Conservation (phyloP, 495 filamentous ascomycete species). For the Neurospora sublineolata region DNA sequence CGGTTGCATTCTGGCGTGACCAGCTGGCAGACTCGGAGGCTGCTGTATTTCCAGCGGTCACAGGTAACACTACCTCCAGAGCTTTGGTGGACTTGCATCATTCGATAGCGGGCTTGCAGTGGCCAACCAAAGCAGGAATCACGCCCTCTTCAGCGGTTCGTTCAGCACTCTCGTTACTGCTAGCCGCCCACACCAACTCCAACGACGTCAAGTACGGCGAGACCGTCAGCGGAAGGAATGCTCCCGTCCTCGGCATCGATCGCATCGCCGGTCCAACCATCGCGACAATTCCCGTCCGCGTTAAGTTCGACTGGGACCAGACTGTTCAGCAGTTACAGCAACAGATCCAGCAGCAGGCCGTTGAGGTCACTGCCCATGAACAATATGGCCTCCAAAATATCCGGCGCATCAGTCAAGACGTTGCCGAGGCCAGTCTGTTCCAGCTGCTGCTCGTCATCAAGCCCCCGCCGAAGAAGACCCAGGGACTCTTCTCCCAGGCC, state of each 20-base stretch:
- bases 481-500: background rate
- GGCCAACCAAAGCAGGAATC: background rate
- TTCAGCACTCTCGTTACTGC: constrained; percentile 4
- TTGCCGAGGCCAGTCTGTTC: constrained; percentile 25
- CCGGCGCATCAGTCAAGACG: constrained; percentile 17
- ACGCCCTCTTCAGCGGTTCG: background rate
- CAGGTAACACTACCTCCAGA: background rate
- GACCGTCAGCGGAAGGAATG: constrained; percentile 33
- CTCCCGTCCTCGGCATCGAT: constrained; percentile 32
- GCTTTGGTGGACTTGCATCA: background rate
- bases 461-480: background rate
- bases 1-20: background rate
- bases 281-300: constrained; percentile 39
- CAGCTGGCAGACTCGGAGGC: background rate
- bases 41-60: background rate
- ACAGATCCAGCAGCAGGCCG: constrained; percentile 22
- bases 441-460: constrained; percentile 33
- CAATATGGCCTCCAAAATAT: constrained; percentile 37
- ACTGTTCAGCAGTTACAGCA: constrained; percentile 9
- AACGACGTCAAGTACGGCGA: constrained; percentile 36
- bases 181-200: constrained; percentile 25
- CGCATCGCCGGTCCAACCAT: constrained; percentile 43
- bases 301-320: constrained; percentile 1
- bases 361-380: constrained; percentile 30
- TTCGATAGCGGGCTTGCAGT: background rate